Evolutionary conservation across 2,329 filamentous ascomycete species (phyloP).

Genomic region (Arthroderma uncinatum): DNA sequence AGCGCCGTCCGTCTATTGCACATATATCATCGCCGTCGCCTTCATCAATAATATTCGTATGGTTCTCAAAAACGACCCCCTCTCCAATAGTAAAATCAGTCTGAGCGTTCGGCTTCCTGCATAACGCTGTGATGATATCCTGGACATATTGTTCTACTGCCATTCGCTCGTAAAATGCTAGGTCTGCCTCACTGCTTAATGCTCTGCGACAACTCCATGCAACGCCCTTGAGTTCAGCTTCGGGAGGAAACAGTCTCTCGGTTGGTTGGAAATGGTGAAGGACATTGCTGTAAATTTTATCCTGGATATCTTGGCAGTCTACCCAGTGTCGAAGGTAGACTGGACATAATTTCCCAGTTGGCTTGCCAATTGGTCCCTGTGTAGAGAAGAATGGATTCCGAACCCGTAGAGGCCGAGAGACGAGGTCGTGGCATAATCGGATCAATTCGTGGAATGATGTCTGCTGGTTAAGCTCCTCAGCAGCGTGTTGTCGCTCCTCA

Average conservation of each 20-base stretch:
- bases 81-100: constrained; percentile 18
- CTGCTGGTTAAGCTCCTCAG: too few species aligned
- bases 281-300: constrained; percentile 17
- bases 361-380: constrained; percentile 18
- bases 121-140: constrained; percentile 21
- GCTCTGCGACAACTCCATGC: constrained; percentile 12
- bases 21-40: constrained; percentile 7
- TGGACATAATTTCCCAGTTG: constrained; percentile 21
- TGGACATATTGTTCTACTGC: constrained; percentile 22
- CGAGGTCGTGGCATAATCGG: constrained; percentile 16
- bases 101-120: constrained; percentile 20
- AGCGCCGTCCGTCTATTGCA: constrained; percentile 7
- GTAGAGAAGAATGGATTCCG: constrained; percentile 18
- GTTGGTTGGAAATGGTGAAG: constrained; percentile 13
- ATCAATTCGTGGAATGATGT: constrained; percentile 19
- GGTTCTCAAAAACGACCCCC: constrained; percentile 17
- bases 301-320: constrained; percentile 16
- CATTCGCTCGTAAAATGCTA: constrained; percentile 22
- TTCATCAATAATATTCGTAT: constrained; percentile 12
- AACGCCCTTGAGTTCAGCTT: constrained; percentile 14
- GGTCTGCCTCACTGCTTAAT: constrained; percentile 23
- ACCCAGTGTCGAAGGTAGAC: constrained; percentile 16
- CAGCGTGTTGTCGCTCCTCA: neutral
- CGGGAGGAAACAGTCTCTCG: constrained; percentile 14
- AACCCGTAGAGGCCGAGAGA: constrained; percentile 19